These are phyloP conservation scores for Colletotrichum lini DNA, from an alignment of 2,329 filamentous ascomycete genomes.

Conservation along the genomic window DNA sequence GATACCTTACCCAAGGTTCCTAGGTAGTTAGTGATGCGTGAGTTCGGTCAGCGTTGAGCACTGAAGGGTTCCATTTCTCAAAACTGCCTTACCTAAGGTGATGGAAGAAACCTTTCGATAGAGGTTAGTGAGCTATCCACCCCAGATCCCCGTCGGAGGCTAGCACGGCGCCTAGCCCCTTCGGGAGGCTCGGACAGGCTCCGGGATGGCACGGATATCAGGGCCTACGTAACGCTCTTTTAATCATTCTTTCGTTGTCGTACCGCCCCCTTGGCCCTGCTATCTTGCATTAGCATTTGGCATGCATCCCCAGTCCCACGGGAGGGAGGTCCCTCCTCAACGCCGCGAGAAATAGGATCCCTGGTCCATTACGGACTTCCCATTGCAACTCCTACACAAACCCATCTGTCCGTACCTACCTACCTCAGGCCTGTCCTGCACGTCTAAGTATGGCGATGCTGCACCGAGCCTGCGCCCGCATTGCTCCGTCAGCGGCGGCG, in stretches of 20 bases:
- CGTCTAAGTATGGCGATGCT: neutral
- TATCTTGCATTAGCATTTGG: neutral
- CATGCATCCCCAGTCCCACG: neutral
- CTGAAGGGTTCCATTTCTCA: slow-evolving; percentile 21
- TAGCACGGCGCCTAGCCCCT: slow-evolving; percentile 10
- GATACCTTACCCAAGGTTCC: too few species aligned
- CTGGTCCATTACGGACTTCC: too few species aligned
- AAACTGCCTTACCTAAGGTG: slow-evolving; percentile 6
- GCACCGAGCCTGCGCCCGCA: slow-evolving; percentile 2
- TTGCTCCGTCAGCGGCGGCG: slow-evolving; percentile 25
- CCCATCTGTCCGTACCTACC: too few species aligned
- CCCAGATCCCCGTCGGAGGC: slow-evolving; percentile 9
- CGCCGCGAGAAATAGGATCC: too few species aligned
- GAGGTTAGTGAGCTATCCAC: slow-evolving; percentile 19
- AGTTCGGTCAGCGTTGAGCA: neutral
- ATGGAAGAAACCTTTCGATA: slow-evolving; percentile 28
- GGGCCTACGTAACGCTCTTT: slow-evolving; percentile 36
- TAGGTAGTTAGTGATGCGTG: slow-evolving; percentile 13
- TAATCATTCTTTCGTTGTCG: neutral
- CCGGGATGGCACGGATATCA: slow-evolving; percentile 37
- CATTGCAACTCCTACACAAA: too few species aligned
- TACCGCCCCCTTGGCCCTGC: neutral
- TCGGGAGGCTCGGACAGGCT: slow-evolving; percentile 24
- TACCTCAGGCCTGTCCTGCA: neutral
- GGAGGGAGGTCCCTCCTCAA: neutral